These are phyloP conservation scores for Amphichorda felina DNA, from an alignment of 2,329 filamentous ascomycete species.

Conservation along the genomic window DNA sequence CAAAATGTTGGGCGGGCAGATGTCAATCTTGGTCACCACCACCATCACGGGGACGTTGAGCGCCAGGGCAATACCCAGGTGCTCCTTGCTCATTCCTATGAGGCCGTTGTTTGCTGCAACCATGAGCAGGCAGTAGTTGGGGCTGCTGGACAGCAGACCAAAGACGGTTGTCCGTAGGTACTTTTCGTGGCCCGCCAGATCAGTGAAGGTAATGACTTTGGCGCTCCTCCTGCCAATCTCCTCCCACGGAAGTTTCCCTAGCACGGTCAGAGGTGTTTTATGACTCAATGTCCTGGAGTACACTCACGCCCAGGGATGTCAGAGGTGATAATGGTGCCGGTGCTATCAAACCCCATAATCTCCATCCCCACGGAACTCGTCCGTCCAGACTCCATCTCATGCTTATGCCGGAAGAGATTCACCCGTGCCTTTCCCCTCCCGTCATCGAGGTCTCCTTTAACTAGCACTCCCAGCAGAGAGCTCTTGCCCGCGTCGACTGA, in stretches of 20 bases:
- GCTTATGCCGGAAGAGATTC: conserved; percentile 94
- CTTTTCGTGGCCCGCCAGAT: conserved; percentile 88
- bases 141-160: conserved; percentile 83
- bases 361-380: conserved; percentile 98
- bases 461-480: conserved; percentile 87
- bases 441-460: conserved; percentile 92
- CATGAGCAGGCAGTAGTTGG: conserved; percentile 97
- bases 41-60: conserved; percentile 98
- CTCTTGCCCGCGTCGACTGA: conserved; percentile 93
- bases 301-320: conserved; percentile 68
- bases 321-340: conserved; percentile 70
- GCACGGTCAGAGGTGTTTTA: not conserved
- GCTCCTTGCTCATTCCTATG: conserved; percentile 97
- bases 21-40: conserved; percentile 95
- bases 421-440: conserved; percentile 87
- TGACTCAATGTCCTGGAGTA: too few relatives aligned
- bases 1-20: conserved; percentile 90
- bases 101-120: conserved; percentile 96
- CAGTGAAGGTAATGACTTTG: conserved; percentile 94
- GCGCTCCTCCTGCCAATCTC: conserved; percentile 91
- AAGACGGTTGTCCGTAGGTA: conserved; percentile 96
- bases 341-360: conserved; percentile 92
- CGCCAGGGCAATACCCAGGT: conserved; percentile 85
- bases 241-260: conserved; percentile 74
- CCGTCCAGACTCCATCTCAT: conserved; percentile 89